These are phyloP conservation scores for Lachnellula subtilissima DNA, from an alignment of 2,329 filamentous ascomycete species.

Conservation along the genomic window DNA sequence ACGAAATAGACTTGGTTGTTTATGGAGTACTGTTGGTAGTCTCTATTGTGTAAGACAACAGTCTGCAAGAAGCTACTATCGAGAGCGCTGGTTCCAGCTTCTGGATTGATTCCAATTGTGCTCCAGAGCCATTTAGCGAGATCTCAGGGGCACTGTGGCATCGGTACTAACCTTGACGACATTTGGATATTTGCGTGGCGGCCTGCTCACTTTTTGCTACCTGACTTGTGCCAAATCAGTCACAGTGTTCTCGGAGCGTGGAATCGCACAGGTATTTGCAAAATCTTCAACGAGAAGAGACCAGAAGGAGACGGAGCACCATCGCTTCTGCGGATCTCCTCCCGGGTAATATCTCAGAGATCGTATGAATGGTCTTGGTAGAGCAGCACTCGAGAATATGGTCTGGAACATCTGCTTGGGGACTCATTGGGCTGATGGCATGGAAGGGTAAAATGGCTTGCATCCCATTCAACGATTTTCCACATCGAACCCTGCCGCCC, in stretches of 20 bases:
- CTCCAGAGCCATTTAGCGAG: background rate
- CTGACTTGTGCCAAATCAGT: background rate
- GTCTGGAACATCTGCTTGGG: too few relatives aligned
- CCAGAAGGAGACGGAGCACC: background rate
- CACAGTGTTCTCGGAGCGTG: background rate
- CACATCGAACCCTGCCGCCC: background rate
- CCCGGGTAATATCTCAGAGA: background rate
- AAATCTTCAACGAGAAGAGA: background rate
- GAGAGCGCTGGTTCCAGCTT: constrained; percentile 43
- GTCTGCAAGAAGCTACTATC: constrained; percentile 56
- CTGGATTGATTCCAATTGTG: constrained; percentile 31
- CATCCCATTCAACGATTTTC: background rate
- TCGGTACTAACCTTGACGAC: background rate
- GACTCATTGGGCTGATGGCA: background rate
- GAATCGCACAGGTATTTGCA: background rate
- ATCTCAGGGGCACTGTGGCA: background rate
- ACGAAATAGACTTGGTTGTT: constrained; percentile 61
- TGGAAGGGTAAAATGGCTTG: background rate
- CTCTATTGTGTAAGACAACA: constrained; percentile 55
- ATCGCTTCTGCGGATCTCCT: background rate
- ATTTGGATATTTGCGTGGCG: background rate
- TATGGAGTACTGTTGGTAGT: constrained; percentile 63
- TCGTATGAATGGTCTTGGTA: background rate
- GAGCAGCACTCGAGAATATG: background rate
- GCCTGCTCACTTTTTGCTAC: background rate